Evolutionary conservation across 2,329 filamentous ascomycete species (phyloP), one percentile per base, ranked within the genome.

Genomic region (Colletotrichum orbiculare): DNA sequence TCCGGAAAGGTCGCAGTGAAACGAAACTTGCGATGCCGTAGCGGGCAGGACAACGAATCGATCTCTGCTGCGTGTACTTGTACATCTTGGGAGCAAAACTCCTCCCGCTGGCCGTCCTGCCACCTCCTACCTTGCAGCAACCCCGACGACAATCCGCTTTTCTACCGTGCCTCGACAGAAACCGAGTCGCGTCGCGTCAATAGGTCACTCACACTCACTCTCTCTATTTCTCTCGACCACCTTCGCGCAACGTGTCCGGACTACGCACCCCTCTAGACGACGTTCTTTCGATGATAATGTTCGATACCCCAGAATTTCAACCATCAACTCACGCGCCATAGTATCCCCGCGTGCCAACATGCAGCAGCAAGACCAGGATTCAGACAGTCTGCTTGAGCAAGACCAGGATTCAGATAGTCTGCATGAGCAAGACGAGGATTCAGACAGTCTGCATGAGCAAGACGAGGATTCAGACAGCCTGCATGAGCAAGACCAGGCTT

Each of bases 321-420:
- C 48, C 42, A 63, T 17, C 47, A 59, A 63, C 63, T 57, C 42
- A 38, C 60, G 54, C 54, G 49, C 64, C 38, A 60, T 65, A 41
- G 46, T 48, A 42, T 54, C 47, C 48, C 54, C 60, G 43, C 52
- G 52, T 35, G 48, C 41, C 15, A 37, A 42, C 35, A 65, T 61
- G 45, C 60, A 60, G 43, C 64, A 42, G 8, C 64, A 66, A 39
- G 41, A 42, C 12, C 62, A 61, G 25, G 25, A 4, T 25, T 25
- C 25, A 25, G 25, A 25, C 4, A 25, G 25, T 7, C 54, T 43
- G 3, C 25, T 1, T 25, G 25, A 25, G 25, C 25, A 25, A 25
- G 25, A 25, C 25, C 1, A 25, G 25, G 25, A 25, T 25, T 25
- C 25, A 25, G 25, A 25, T 1, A 25, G 25, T 25, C 25, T 25